Evolutionary conservation across 2,329 filamentous ascomycete species (phyloP), one percentile per base, ranked within the genome.

Genomic region (Neurospora crassa): DNA sequence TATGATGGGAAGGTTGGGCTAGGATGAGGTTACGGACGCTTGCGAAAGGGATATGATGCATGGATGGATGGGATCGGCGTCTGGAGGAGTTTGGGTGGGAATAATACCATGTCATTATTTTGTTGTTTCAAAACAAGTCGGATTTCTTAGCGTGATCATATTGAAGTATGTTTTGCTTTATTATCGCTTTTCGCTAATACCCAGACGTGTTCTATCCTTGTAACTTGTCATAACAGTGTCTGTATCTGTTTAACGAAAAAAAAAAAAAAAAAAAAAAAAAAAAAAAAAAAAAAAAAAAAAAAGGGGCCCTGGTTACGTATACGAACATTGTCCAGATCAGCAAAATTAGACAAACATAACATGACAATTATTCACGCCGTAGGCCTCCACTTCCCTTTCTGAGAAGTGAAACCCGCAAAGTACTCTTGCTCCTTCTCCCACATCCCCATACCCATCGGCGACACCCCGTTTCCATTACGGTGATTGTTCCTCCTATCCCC

Each of bases 401-500:
- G 37, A 10, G 34, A 12, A 40, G 40, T 8, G n/a, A 67, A 34
- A 14, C 20, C 18, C 2, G 79, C 45, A 85, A 86, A 73, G 34
- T 85, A 86, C 42, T 81, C 79, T 34, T 84, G 81, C 11, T 80
- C 74, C 47, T 76, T 68, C 70, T 81, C 74, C 2, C 82, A 67
- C 43, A 74, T 76, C 3, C 78, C 79, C 43, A 74, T 76, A 2
- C 78, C 79, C 40, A 81, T 74, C 0, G 77, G 75, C 8, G 77
- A 75, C 2, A 77, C 74, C 68, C 29, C 53, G 18, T 63, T 63
- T 5, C 24, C 53, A 18, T 63, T 8, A 37, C 34, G 7, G 14
- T 84, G 84, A 2, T 85, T 84, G 2, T 85, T 87, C 72, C 86
- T 82, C 1, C 82, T 80, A 68, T 83, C 81, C 1, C 83, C 85